phyloP scores from a whole-genome alignment of 192 early-diverging fungal species.

The Backusella australiensis region DNA sequence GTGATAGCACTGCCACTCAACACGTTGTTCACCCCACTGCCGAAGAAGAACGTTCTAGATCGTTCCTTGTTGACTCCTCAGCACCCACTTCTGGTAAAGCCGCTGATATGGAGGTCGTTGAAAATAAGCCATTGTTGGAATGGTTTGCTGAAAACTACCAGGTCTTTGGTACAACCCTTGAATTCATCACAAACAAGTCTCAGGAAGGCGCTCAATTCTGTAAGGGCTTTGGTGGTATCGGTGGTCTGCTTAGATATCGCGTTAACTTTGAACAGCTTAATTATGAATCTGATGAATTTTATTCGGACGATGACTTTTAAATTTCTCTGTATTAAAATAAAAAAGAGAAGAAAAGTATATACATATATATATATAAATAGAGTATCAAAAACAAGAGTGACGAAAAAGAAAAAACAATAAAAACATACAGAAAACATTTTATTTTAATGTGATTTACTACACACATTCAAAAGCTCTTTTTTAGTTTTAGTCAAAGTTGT shows the following conservation, averaged over 20 bases:
- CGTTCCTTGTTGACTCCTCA: slow-evolving; percentile 56
- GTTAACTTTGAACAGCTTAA: slow-evolving; percentile 72
- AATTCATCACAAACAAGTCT: slow-evolving; percentile 95
- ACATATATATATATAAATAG: not conserved
- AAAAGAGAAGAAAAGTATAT: not conserved
- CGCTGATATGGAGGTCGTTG: slow-evolving; percentile 82
- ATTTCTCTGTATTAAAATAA: not conserved
- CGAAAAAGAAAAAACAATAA: not conserved
- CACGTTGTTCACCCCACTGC: slow-evolving; percentile 74
- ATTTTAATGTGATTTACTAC: not conserved
- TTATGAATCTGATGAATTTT: slow-evolving; percentile 66
- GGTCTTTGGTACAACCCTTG: slow-evolving; percentile 89
- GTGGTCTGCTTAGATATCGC: slow-evolving; percentile 74
- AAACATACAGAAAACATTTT: not conserved
- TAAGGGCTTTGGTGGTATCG: slow-evolving; percentile 98
- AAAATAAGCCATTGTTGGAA: slow-evolving; percentile 83
- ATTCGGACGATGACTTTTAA: slow-evolving; percentile 38
- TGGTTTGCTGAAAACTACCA: slow-evolving; percentile 99
- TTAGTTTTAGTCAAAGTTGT: not conserved
- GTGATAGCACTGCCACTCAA: slow-evolving; percentile 65
- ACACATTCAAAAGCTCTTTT: not conserved
- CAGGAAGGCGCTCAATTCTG: slow-evolving; percentile 98
- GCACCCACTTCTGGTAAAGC: slow-evolving; percentile 23
- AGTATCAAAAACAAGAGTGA: not conserved
- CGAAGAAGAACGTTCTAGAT: slow-evolving; percentile 77